Base-by-base conservation (phyloP, 345 rosid genomes). In the Kandelia obovata region DNA sequence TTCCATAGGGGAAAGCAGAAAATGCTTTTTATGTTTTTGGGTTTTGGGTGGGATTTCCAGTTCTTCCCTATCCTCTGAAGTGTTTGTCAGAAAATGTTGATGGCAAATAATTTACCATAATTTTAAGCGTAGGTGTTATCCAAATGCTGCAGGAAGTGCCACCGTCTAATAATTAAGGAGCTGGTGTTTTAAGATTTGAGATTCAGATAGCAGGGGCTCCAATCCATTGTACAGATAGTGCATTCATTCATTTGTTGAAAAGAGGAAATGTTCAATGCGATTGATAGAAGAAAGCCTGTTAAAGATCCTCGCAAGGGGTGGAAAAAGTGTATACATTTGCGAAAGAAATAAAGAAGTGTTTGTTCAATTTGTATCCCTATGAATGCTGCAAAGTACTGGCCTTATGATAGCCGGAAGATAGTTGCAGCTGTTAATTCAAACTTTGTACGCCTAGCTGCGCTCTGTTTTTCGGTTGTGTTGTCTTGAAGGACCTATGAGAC, bases 181-280 rank as follows among this genome's bases (percentile, higher is more conserved):
- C 81, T 68, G 72, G 74, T 65, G 63, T 53, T 62, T 58, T 11
- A 27, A 62, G 68, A 71, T 62, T 20, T 4, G 67, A 64, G 67
- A 64, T 46, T 30, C 75, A 59, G 72, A 57, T 57, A 63, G 82
- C 80, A 79, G 19, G 67, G 58, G 85, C 59, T 11, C 59, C 28
- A 71, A 68, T 47, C 46, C 61, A 58, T 34, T 85, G 90, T 85
- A 86, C 81, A 85, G 92, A 53, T 57, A 35, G 74, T 74, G 77
- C 65, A 86, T 86, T 86, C 79, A 75, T 84, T 86, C 81, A 85
- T 85, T 88, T 85, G 82, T 85, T 88, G 72, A 69, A 72, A 61
- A 64, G 71, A 58, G 70, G 76, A 74, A 72, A 76, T 61, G 76
- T 51, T 66, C 67, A 65, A 66, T 49, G 83, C 66, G 78, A 53